Base-by-base conservation (phyloP, 2,329 filamentous ascomycete species). In the Tolypocladium sp. region DNA sequence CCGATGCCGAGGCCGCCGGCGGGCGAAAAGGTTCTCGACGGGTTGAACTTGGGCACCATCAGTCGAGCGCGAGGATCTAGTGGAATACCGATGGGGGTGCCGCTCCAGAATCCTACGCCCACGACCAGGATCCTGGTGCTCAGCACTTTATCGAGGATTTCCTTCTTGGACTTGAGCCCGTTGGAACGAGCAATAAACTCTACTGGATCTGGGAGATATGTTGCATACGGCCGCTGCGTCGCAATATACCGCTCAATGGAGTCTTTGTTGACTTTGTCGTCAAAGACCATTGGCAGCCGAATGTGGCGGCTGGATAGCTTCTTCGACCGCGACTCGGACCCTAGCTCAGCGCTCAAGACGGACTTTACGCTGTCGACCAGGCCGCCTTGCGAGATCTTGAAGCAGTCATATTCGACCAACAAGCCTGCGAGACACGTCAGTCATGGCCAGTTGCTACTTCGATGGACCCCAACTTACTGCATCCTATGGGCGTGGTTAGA, bases 161-260 rank as follows among this genome's bases (percentile, higher is more conserved):
- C 66, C 30, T 65, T 58, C 4, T 73, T 66, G 17, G 66, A 65
- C 8, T 65, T 52, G 7, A 76, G 67, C 0, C 68, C 75, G 57
- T 77, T 77, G 56, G 70, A 73, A 41, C 69, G 66, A 6, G 64
- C 65, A 8, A 74, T 61, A 58, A 84, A 87, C 1, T 79, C 76
- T 42, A 86, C 73, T 54, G 84, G 84, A 64, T 84, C 80, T 0
- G 84, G 84, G 0, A 87, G 72, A 61, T 85, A 87, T 0, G 80
- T 76, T 1, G 84, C 84, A 35, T 82, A 78, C 1, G 81, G 79
- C 2, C 84, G 75, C 61, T 84, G 81, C 4, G 81, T 85, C 35
- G 79, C 78, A 72, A 82, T 84, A 67, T 87, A 87, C 12, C 83
- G 75, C 59, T 81, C 40, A 4, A 54, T 22, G 10, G 44, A 40